Percentiles rank a stretch among this genome's conserved stretches.
These are phyloP conservation scores for Trichoderma virens DNA, from an alignment of 495 filamentous ascomycete genomes.

Conservation along the genomic window DNA sequence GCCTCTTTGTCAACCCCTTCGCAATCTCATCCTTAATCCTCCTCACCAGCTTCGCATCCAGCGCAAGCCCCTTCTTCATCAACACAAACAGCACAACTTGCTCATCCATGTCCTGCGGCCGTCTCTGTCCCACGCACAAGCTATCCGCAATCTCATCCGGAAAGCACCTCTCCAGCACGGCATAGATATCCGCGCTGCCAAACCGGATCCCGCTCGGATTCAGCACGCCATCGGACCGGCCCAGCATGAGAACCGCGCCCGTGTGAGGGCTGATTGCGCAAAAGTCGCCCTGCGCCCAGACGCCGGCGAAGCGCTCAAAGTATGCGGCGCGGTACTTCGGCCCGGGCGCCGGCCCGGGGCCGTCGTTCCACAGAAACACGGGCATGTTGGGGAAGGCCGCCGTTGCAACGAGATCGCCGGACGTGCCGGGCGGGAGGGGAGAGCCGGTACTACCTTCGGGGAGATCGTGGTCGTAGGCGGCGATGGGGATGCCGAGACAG, in stretches of 20 bases:
- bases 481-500: conserved; percentile 55
- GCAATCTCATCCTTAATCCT: conserved; percentile 56
- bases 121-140: conserved; percentile 67
- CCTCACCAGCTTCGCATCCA: conserved; percentile 47
- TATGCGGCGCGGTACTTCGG: conserved; percentile 61
- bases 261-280: conserved; percentile 62
- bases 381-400: conserved; percentile 67
- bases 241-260: conserved; percentile 57
- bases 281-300: conserved; percentile 80
- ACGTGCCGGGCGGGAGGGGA: conserved; percentile 50
- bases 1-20: conserved; percentile 56
- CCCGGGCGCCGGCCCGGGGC: conserved; percentile 33
- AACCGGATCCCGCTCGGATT: conserved; percentile 86
- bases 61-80: conserved; percentile 54
- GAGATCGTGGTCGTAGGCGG: conserved; percentile 59
- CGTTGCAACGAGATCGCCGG: conserved; percentile 67
- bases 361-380: conserved; percentile 61
- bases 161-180: conserved; percentile 61
- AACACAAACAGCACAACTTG: conserved; percentile 67
- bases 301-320: conserved; percentile 62
- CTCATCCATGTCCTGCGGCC: conserved; percentile 62
- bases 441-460: conserved; percentile 27
- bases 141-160: conserved; percentile 53
- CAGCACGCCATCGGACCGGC: conserved; percentile 81
- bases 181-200: conserved; percentile 75